Conservation (phyloP, 2,329 filamentous ascomycete genomes). For the Hirsutella minnesotensis region DNA sequence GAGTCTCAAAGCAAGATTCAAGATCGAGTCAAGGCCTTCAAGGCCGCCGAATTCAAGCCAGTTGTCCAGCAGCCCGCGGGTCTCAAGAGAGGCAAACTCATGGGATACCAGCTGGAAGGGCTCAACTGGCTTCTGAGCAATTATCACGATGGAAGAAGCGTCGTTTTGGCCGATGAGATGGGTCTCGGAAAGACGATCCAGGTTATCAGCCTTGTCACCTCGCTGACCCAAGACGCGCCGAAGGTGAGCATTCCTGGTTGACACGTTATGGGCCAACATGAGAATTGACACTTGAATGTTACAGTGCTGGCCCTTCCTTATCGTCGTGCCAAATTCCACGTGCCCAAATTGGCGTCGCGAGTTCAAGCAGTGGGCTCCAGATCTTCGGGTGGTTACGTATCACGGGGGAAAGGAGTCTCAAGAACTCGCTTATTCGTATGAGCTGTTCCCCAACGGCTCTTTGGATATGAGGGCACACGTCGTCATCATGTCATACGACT, state of each 20-base stretch:
- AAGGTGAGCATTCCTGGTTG: constrained; percentile 17
- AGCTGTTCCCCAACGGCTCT: constrained; percentile 61
- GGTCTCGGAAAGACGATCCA: constrained; percentile 96
- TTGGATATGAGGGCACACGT: constrained; percentile 74
- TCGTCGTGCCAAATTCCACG: constrained; percentile 90
- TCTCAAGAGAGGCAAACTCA: constrained; percentile 68
- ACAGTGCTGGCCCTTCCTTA: constrained; percentile 76
- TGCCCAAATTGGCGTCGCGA: constrained; percentile 97
- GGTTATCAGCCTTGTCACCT: constrained; percentile 70
- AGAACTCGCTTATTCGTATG: constrained; percentile 66
- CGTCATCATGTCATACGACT: constrained; percentile 91
- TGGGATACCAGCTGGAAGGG: constrained; percentile 88
- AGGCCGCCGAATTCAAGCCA: constrained; percentile 54
- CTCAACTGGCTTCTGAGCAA: constrained; percentile 93
- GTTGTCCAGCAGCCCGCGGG: constrained; percentile 61
- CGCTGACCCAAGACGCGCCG: constrained; percentile 54
- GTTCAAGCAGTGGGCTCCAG: constrained; percentile 86
- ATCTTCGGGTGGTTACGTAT: constrained; percentile 80
- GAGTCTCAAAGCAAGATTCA: constrained; percentile 49
- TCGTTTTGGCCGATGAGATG: constrained; percentile 95
- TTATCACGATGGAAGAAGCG: constrained; percentile 71
- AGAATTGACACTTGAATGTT: constrained; percentile 5
- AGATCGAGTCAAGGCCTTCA: constrained; percentile 56
- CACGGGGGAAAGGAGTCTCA: constrained; percentile 69
- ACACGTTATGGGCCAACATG: not conserved